Evolutionary conservation across 768 basidiomycete genomes (phyloP).

Genomic region (Fistulinella prunicolor): DNA sequence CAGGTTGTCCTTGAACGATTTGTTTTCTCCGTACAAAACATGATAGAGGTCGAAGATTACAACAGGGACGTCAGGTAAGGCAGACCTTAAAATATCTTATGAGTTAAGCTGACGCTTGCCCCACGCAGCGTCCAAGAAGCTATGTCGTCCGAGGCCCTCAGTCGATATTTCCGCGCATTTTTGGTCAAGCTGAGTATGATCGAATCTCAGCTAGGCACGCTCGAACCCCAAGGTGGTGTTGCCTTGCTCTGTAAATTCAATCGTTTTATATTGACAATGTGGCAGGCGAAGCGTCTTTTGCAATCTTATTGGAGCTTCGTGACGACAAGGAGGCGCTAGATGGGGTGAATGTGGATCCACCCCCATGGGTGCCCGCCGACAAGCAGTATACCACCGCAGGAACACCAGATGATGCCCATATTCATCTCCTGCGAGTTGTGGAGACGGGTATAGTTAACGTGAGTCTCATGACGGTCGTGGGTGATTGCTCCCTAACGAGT

Average conservation of each 20-base stretch:
- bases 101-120: constrained; percentile 1
- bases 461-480: constrained; percentile 19
- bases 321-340: constrained; percentile 59
- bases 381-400: constrained; percentile 66
- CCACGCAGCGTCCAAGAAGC: constrained; percentile 63
- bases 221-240: constrained; percentile 50
- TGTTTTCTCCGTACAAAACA: constrained; percentile 81
- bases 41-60: constrained; percentile 69
- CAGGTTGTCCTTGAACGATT: constrained; percentile 86
- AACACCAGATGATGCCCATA: constrained; percentile 60
- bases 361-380: constrained; percentile 79
- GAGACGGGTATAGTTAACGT: constrained; percentile 84
- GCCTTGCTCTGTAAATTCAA: background rate
- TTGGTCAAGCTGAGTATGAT: constrained; percentile 78
- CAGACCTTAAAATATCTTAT: background rate
- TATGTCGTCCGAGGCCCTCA: constrained; percentile 59
- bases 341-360: constrained; percentile 54
- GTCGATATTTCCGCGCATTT: constrained; percentile 79
- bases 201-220: constrained; percentile 63
- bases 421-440: constrained; percentile 74
- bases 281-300: constrained; percentile 72
- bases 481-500: constrained; percentile 2
- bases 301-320: constrained; percentile 76
- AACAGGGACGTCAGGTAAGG: constrained; percentile 66
- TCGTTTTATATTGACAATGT: background rate